phyloP scores from a whole-genome alignment of 805 yeast species.

The Pichia cabralensis region DNA sequence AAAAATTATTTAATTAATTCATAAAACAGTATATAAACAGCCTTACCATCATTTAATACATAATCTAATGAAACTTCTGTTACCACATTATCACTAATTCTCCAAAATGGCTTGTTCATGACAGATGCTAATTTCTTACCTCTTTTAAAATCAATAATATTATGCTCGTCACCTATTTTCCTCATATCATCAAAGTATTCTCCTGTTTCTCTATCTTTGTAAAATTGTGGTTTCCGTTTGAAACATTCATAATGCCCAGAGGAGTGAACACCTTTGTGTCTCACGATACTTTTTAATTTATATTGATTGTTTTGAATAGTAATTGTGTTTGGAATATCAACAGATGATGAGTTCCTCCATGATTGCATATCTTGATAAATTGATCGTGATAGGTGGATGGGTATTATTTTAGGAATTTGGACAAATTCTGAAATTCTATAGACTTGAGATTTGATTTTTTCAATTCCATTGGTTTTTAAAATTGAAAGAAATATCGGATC shows the following conservation, averaged over 20 bases:
- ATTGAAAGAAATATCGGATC: constrained; percentile 40
- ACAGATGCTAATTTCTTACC: constrained; percentile 39
- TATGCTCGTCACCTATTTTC: not conserved
- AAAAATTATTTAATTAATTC: too few species aligned
- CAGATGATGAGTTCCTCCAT: constrained; percentile 66
- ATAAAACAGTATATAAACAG: constrained; percentile 81
- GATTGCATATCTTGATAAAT: constrained; percentile 58
- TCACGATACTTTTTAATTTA: constrained; percentile 58
- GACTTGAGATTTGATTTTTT: constrained; percentile 48
- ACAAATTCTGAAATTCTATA: constrained; percentile 53
- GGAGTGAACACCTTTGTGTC: constrained; percentile 83
- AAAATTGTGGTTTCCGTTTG: constrained; percentile 60
- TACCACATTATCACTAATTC: constrained; percentile 67
- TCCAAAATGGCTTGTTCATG: constrained; percentile 65
- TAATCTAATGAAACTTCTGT: constrained; percentile 49
- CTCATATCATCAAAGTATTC: constrained; percentile 18
- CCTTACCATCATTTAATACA: constrained; percentile 57
- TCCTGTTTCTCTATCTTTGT: constrained; percentile 28
- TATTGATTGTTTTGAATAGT: constrained; percentile 26
- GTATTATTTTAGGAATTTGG: constrained; percentile 59
- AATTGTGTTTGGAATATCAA: constrained; percentile 37
- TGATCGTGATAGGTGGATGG: constrained; percentile 82
- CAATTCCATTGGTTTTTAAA: constrained; percentile 14
- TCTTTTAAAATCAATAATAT: not conserved
- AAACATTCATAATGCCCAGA: constrained; percentile 89